phyloP scores from a whole-genome alignment of 768 basidiomycete genomes.

The Leucogyrophana mollusca region DNA sequence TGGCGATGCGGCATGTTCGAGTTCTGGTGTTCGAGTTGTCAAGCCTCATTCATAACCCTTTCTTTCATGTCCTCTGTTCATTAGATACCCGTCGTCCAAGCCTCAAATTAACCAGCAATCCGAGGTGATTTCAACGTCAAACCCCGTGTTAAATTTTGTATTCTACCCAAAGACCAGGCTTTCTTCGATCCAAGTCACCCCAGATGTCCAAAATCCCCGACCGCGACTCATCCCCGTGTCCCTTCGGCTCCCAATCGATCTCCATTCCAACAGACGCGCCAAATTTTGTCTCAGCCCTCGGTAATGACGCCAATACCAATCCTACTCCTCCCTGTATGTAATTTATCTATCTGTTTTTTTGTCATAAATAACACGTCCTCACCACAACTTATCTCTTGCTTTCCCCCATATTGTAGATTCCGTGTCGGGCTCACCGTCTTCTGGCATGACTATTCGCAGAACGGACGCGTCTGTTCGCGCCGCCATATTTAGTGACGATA shows the following conservation, averaged over 20 bases:
- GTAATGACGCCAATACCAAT: conserved; percentile 17
- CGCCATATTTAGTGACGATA: conserved; percentile 8
- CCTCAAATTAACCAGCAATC: conserved; percentile 6
- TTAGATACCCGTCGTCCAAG: conserved; percentile 23
- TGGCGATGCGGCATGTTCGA: conserved; percentile 19
- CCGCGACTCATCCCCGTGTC: conserved; percentile 14
- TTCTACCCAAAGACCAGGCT: conserved; percentile 13
- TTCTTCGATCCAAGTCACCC: neutral
- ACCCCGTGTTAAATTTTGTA: conserved; percentile 15
- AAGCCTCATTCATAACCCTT: conserved; percentile 25
- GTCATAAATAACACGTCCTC: conserved; percentile 22
- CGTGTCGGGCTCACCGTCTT: conserved; percentile 20
- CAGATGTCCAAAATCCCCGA: conserved; percentile 23
- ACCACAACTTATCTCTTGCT: conserved; percentile 2
- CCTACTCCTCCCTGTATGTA: neutral
- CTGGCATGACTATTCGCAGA: conserved; percentile 27
- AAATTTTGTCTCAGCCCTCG: conserved; percentile 10
- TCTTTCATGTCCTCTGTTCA: conserved; percentile 29
- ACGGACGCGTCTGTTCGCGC: conserved; percentile 21
- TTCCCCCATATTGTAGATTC: neutral
- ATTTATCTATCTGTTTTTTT: conserved; percentile 20
- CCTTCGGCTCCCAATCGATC: conserved; percentile 14
- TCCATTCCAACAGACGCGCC: conserved; percentile 12
- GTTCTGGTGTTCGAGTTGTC: conserved; percentile 6
- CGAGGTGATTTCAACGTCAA: conserved; percentile 4